Percentiles rank a stretch among this genome's conserved stretches.
Conservation (phyloP, 805 yeast genomes). For the Candida silvicultrix region DNA sequence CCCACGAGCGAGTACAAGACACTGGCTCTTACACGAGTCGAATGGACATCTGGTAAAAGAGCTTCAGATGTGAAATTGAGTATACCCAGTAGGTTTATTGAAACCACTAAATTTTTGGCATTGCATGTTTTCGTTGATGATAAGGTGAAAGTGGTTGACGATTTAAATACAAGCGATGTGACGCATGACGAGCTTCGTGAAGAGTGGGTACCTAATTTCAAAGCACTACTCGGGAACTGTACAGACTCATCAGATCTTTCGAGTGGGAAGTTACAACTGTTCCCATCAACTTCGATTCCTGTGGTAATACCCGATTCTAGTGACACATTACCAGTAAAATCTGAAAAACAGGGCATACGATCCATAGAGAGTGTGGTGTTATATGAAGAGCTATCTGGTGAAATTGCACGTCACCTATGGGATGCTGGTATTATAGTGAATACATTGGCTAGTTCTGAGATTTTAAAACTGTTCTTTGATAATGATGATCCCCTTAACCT, state of each 20-base stretch:
- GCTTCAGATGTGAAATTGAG: constrained; percentile 9
- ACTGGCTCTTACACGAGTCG: not conserved
- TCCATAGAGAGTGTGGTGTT: constrained; percentile 7
- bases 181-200: constrained; percentile 8
- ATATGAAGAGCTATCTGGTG: constrained; percentile 32
- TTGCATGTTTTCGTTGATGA: constrained; percentile 8
- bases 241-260: not conserved
- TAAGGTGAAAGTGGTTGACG: constrained; percentile 3
- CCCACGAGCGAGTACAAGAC: not conserved
- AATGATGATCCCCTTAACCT: not conserved
- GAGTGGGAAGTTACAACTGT: constrained; percentile 3
- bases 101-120: constrained; percentile 7
- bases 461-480: constrained; percentile 7
- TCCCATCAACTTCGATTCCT: constrained; percentile 12
- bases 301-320: constrained; percentile 9
- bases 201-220: constrained; percentile 8
- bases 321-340: constrained; percentile 9
- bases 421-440: constrained; percentile 28
- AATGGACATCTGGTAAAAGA: constrained; percentile 18
- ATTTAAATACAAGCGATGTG: constrained; percentile 4
- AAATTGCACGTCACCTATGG: constrained; percentile 38
- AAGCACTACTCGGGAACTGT: constrained; percentile 4
- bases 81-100: not conserved
- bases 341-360: constrained; percentile 15
- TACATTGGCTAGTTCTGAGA: constrained; percentile 3